phyloP scores from a whole-genome alignment of 768 basidiomycete species.

The Leccinum broughii region DNA sequence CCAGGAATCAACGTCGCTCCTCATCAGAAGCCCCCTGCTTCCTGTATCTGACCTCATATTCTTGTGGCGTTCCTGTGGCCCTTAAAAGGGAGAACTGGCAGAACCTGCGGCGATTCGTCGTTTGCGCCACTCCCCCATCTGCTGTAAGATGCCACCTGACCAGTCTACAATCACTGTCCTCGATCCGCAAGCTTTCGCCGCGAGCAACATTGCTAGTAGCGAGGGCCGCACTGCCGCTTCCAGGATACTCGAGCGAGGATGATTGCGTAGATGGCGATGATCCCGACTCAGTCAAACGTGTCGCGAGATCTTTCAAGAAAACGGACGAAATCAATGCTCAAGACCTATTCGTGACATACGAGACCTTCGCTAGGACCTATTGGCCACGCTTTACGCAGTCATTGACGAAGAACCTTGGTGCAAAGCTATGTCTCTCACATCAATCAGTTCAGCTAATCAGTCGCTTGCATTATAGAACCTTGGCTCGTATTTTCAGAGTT shows the following conservation, averaged over 20 bases:
- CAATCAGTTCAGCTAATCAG: too few species aligned
- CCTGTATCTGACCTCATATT: background rate
- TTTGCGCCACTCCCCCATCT: background rate
- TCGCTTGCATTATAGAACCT: too few species aligned
- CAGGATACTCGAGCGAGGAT: slow-evolving; percentile 9
- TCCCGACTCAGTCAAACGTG: too few species aligned
- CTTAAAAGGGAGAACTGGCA: background rate
- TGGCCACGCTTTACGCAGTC: too few species aligned
- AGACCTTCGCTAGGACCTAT: too few species aligned
- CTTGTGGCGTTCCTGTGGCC: background rate
- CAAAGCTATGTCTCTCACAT: too few species aligned
- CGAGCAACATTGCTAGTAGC: slow-evolving; percentile 14
- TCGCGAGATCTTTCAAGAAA: too few species aligned
- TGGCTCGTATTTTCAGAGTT: too few species aligned
- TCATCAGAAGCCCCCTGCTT: slow-evolving; percentile 6
- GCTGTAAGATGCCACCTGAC: slow-evolving; percentile 1
- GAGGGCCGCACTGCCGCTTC: slow-evolving; percentile 21
- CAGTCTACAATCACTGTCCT: slow-evolving; percentile 9
- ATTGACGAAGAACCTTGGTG: too few species aligned
- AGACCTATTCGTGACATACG: too few species aligned
- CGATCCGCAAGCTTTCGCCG: slow-evolving; percentile 20
- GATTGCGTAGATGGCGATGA: too few species aligned
- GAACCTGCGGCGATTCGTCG: background rate
- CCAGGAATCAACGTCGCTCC: background rate
- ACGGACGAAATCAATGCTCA: too few species aligned